Evolutionary conservation across 2,329 filamentous ascomycete genomes (phyloP), one percentile per base, ranked within the genome.

Genomic region (Penicillium sp.): DNA sequence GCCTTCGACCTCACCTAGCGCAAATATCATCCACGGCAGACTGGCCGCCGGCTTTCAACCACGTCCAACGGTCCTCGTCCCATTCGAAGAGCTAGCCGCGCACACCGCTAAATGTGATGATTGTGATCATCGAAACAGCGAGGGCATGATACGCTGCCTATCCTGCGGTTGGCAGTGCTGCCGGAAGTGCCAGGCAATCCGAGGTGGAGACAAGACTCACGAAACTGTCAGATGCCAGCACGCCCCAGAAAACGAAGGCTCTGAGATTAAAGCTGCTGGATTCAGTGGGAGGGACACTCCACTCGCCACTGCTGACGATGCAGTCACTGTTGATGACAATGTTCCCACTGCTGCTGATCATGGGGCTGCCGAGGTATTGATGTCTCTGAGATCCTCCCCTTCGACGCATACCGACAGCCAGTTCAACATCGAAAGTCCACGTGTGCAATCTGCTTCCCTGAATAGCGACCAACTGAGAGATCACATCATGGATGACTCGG

Each of bases 101-200:
- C 66, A 68, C 48, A 73, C 70, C 0, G 70, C 68, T 0, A 72
- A 71, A 51, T 74, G 72, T 45, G 72, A 74, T 45, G 33, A 65
- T 2, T 74, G 72, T 57, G 64, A 68, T 33, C 43, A 46, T 1
- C 64, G 69, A 38, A 74, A 73, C 46, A 58, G 41, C n/a, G 41
- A 51, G 1, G 68, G 62, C 2, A 63, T 74, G 55, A 59, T 58
- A 22, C 68, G 69, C 11, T 74, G 72, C 45, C 48, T 31, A 5
- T 52, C 52, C 2, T 74, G 71, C 43, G 64, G 63, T 8, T 70
- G 63, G 66, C 70, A 74, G 31, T 63, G 65, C 11, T 74, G 72
- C 48, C 62, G 63, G n/a, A 45, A 50, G 1, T 74, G 72, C 46
- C 64, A 60, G 4, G 44, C 44, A 3, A 31, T 44, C 1, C 53